Conservation (phyloP, 371 early-diverging fungal genomes). For the Zychaea mexicana region DNA sequence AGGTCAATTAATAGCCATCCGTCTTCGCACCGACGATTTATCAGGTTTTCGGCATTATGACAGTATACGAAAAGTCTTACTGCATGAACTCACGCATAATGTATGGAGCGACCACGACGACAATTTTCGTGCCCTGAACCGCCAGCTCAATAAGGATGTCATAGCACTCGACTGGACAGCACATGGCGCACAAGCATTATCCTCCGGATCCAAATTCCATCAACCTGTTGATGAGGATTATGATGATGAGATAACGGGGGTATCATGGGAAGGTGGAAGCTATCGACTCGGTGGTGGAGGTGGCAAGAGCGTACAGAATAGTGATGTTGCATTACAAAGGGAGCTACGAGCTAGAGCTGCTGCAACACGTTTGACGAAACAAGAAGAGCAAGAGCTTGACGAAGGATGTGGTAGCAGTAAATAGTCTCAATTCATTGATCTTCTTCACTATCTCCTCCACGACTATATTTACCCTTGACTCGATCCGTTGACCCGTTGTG, state of each 20-base stretch:
- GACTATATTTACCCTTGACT: too few relatives aligned
- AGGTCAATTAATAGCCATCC: slow-evolving; percentile 82
- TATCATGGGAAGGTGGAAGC: slow-evolving; percentile 30
- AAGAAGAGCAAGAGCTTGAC: slow-evolving; percentile 54
- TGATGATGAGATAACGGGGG: slow-evolving; percentile 16
- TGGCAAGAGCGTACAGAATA: not conserved
- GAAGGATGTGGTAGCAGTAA: slow-evolving; percentile 43
- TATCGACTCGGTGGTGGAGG: slow-evolving; percentile 37
- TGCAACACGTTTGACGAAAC: slow-evolving; percentile 40
- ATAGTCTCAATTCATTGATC: too few relatives aligned
- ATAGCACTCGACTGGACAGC: slow-evolving; percentile 67
- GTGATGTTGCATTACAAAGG: slow-evolving; percentile 23
- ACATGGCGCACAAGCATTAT: slow-evolving; percentile 47
- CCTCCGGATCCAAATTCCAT: slow-evolving; percentile 37
- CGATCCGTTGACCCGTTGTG: too few relatives aligned
- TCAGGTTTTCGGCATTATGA: slow-evolving; percentile 87
- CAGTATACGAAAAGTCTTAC: slow-evolving; percentile 71
- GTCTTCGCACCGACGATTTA: slow-evolving; percentile 84
- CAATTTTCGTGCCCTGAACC: slow-evolving; percentile 79
- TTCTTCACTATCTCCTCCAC: too few relatives aligned
- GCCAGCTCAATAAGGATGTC: slow-evolving; percentile 78
- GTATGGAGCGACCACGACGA: slow-evolving; percentile 80
- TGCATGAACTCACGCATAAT: slow-evolving; percentile 92
- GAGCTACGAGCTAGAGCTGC: slow-evolving; percentile 38
- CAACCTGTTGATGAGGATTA: slow-evolving; percentile 35